phyloP scores from a whole-genome alignment of 306 rosid genomes.

The Gleditsia sinensis region DNA sequence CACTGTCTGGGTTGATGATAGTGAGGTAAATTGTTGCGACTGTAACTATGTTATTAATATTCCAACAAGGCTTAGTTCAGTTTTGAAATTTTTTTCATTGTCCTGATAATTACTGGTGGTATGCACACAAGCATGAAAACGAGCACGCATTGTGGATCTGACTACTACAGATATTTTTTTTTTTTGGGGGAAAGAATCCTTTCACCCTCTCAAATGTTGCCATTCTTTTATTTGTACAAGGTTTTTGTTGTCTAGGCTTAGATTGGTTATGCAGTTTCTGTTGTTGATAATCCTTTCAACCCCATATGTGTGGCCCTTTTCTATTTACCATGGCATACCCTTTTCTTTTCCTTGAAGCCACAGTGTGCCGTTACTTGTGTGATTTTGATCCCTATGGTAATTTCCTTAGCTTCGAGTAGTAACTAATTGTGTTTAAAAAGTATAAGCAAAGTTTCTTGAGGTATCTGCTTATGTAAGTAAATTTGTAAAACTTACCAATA shows the following conservation, averaged over 20 bases:
- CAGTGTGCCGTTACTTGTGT: background rate
- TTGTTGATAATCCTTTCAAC: background rate
- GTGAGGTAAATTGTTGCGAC: slow-evolving; percentile 55
- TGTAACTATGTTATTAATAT: background rate
- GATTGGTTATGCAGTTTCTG: background rate
- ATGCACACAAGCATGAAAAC: background rate
- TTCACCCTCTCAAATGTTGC: background rate
- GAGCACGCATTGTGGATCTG: background rate
- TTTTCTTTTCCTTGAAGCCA: background rate
- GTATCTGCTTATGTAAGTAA: background rate
- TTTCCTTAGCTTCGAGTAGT: background rate
- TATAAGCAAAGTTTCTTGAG: background rate
- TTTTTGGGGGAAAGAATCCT: background rate
- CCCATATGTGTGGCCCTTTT: background rate
- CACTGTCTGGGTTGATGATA: slow-evolving; percentile 69
- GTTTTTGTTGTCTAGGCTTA: background rate
- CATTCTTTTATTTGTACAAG: background rate
- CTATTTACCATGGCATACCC: background rate
- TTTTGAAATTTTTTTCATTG: background rate
- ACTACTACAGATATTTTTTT: background rate
- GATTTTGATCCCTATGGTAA: background rate
- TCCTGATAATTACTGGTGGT: background rate
- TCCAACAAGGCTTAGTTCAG: slow-evolving; percentile 19
- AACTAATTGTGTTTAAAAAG: background rate
- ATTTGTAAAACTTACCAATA: background rate